phyloP scores from a whole-genome alignment of 2,329 filamentous ascomycete species.

The Amauroascus verrucosus region DNA sequence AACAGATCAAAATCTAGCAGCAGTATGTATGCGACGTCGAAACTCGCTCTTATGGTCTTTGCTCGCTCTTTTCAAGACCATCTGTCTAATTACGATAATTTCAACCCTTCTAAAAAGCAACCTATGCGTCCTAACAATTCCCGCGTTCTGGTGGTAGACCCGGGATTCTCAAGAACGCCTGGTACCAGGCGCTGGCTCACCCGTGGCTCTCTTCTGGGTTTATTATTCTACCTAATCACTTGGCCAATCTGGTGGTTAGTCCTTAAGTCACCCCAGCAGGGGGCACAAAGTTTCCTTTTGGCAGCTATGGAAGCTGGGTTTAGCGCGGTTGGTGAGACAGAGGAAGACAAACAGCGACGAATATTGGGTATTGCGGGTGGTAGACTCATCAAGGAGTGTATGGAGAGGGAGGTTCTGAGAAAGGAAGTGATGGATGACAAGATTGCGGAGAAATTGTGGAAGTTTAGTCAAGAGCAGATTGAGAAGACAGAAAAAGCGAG shows the following conservation, averaged over 20 bases:
- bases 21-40: conserved; percentile 52
- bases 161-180: conserved; percentile 72
- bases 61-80: conserved; percentile 88
- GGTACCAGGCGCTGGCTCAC: conserved; percentile 82
- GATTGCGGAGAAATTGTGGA: conserved; percentile 77
- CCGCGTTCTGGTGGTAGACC: conserved; percentile 77
- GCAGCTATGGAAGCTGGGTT: conserved; percentile 73
- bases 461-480: conserved; percentile 75
- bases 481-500: conserved; percentile 71
- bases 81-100: conserved; percentile 69
- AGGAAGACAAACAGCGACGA: conserved; percentile 3
- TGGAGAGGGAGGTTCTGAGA: conserved; percentile 59
- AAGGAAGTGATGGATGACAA: conserved; percentile 68
- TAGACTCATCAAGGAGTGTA: conserved; percentile 79
- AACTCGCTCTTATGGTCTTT: conserved; percentile 77
- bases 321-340: conserved; percentile 41
- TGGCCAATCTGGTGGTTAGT: conserved; percentile 81
- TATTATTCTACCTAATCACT: conserved; percentile 63
- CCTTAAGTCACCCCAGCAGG: conserved; percentile 72
- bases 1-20: conserved; percentile 13
- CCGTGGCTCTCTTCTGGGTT: conserved; percentile 68
- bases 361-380: conserved; percentile 42
- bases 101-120: conserved; percentile 43
- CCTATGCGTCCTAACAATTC: conserved; percentile 58
- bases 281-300: conserved; percentile 75